Conservation (phyloP, 2,329 filamentous ascomycete species). For the Akanthomyces lecanii region DNA sequence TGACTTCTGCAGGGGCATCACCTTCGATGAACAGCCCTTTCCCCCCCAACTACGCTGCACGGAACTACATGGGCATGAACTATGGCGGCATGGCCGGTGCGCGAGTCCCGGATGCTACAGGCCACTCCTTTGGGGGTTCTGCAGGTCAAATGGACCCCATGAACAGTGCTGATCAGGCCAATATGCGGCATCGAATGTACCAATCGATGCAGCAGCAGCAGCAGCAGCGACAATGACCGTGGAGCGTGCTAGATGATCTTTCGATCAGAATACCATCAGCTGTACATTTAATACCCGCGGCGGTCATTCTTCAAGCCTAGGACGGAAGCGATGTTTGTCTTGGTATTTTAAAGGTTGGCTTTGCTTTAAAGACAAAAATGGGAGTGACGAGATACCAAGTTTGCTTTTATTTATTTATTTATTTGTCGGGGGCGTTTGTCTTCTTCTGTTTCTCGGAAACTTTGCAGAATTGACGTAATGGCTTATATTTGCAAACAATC, state of each 20-base stretch:
- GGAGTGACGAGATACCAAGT: slow-evolving; percentile 6
- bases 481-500: not conserved
- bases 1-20: slow-evolving; percentile 6
- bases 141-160: slow-evolving; percentile 6
- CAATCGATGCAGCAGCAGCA: slow-evolving; percentile 17
- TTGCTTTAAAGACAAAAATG: not conserved
- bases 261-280: not conserved
- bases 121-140: slow-evolving; percentile 14
- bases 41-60: slow-evolving; percentile 5
- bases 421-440: not conserved
- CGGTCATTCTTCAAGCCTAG: not conserved
- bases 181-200: slow-evolving; percentile 16
- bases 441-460: not conserved
- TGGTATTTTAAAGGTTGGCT: not conserved
- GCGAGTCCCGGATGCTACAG: slow-evolving; percentile 3
- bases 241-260: not conserved
- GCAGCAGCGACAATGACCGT: slow-evolving; percentile 15
- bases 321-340: slow-evolving; percentile 7
- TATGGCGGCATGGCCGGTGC: slow-evolving; percentile 7
- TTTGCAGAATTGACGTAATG: not conserved
- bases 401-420: not conserved
- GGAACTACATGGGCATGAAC: slow-evolving; percentile 12
- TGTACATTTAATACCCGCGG: slow-evolving; percentile 10
- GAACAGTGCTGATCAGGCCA: slow-evolving; percentile 12
- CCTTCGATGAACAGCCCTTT: slow-evolving; percentile 14